Percentiles rank a stretch among this genome's conserved stretches.
Conservation (phyloP, 139 green algal species). For the Picochlorum sp. region DNA sequence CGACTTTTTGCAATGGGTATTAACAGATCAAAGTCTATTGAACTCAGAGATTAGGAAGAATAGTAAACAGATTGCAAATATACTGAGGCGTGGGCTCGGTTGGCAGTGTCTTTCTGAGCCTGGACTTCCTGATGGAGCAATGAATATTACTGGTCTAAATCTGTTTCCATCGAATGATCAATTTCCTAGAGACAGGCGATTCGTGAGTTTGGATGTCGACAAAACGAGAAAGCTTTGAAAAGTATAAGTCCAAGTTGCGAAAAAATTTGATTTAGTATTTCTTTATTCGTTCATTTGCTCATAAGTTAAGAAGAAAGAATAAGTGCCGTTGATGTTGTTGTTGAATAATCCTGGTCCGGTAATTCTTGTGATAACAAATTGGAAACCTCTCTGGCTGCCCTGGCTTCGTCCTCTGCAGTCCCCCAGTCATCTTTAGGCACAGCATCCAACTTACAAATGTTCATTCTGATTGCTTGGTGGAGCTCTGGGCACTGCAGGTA, state of each 20-base stretch:
- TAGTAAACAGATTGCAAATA: slow-evolving; percentile 10
- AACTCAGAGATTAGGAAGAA: background rate
- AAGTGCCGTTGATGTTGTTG: no score
- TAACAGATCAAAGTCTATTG: background rate
- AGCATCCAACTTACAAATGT: slow-evolving; percentile 15
- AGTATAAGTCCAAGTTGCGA: no score
- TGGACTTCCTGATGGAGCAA: no score
- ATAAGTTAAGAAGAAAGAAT: no score
- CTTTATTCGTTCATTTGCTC: no score
- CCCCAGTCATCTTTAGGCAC: slow-evolving; percentile 21
- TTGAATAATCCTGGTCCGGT: slow-evolving; percentile 20
- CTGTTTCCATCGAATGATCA: background rate
- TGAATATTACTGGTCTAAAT: background rate
- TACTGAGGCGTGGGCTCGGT: no score
- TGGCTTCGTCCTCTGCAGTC: slow-evolving; percentile 12
- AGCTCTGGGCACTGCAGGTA: background rate
- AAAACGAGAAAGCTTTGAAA: no score
- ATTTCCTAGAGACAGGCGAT: no score
- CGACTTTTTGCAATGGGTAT: no score
- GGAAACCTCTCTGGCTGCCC: slow-evolving; percentile 8
- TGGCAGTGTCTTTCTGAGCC: no score
- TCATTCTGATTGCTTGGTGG: background rate
- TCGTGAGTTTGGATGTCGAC: no score
- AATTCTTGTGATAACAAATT: background rate
- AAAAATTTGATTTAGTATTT: no score